Conservation (phyloP, 2,329 filamentous ascomycete species). For the Colletotrichum sp. region DNA sequence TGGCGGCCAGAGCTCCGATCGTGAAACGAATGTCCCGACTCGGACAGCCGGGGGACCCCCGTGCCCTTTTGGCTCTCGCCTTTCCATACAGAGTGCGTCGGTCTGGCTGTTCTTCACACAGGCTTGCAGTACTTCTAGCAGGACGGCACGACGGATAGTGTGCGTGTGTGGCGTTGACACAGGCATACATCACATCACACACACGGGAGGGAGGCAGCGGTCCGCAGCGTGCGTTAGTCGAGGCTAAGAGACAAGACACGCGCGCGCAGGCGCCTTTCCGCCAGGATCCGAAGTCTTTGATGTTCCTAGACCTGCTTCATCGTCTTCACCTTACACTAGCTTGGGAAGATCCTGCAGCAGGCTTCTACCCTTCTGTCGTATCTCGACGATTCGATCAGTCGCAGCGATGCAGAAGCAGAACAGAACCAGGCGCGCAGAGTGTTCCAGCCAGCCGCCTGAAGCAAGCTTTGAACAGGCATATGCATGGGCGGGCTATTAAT, state of each 20-base stretch:
- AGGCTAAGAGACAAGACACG: not conserved
- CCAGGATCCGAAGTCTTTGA: not conserved
- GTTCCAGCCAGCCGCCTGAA: not conserved
- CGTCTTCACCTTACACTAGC: not conserved
- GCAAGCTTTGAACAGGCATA: not conserved
- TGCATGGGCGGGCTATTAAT: constrained; percentile 16
- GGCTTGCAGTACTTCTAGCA: not conserved
- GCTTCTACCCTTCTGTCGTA: not conserved
- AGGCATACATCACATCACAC: not conserved
- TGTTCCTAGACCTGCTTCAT: not conserved
- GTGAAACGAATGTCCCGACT: constrained; percentile 20
- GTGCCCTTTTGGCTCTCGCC: not conserved
- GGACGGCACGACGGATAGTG: no score
- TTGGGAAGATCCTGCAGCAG: not conserved
- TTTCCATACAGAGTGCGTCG: not conserved
- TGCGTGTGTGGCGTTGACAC: not conserved
- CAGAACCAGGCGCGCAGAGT: not conserved
- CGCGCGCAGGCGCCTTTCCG: not conserved
- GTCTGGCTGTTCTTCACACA: not conserved
- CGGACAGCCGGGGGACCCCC: not conserved
- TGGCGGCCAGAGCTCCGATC: constrained; percentile 19
- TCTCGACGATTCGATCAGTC: not conserved
- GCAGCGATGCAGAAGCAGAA: not conserved
- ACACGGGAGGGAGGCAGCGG: not conserved
- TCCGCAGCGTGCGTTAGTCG: not conserved